Base-by-base conservation (phyloP, 1,284 basidiomycete species). In the Tylopilus sp. region DNA sequence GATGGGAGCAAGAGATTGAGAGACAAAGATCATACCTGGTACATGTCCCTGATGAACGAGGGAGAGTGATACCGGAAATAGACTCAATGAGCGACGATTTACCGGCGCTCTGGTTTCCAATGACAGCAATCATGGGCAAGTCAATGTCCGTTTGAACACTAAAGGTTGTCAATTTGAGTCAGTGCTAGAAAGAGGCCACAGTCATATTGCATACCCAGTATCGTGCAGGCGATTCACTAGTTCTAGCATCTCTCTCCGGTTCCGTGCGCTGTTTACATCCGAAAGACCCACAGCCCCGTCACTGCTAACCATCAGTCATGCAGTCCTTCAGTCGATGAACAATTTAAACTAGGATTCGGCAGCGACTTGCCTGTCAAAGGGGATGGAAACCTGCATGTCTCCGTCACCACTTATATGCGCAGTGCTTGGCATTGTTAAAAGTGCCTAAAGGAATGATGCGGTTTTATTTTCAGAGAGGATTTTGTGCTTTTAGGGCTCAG, bases 71-170 rank as follows among this genome's bases (percentile, higher is more conserved):
- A 0, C 90, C 91, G 22, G 89, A 91, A 38, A 94, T 92, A 0
- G 90, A 85, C 69, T 94, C 91, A 18, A 94, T 91, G 3, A 93
- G 80, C 0, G 90, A 92, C 0, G 90, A 91, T 69, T 94, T 94
- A 0, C 92, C 92, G 0, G 89, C 88, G 56, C 88, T 90, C 68
- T 92, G 90, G 10, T 81, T 84, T 0, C 90, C 90, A 13, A 92
- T 85, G 55, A 90, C 91, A 0, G 87, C 90, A 22, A 93, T 91
- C 69, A 87, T 83, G 0, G 92, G 91, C 0, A 93, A 78, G 70
- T 92, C 90, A 5, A 93, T 86, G 58, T 92, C 90, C 1, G 85
- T 80, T 67, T 90, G 86, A 0, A 89, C 86, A 0, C 90, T 92
- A 33, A 39, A 24, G 9, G n/a, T 13, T 22, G 12, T 22, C 41